Evolutionary conservation across 1,284 basidiomycete genomes (phyloP), one percentile per base, ranked within the genome.

Genomic region (Leccinum subspadiceum): DNA sequence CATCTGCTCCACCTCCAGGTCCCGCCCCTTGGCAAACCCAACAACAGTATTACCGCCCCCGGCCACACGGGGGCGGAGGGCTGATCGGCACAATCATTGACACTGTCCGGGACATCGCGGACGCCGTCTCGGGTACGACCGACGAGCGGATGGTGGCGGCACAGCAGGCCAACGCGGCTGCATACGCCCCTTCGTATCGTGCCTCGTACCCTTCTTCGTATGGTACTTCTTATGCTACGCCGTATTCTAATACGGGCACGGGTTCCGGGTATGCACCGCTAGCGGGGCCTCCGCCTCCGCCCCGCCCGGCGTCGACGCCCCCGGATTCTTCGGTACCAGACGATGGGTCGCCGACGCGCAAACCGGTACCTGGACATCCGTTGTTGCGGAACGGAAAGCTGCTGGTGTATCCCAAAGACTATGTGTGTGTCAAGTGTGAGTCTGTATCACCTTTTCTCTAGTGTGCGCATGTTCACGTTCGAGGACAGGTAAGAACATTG

Each of bases 371-470:
- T 0, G 90, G 90, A 0, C 85, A 84, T 63, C 85, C 87, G 0
- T 73, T 90, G 9, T 70, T 92, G 59, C 75, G 77, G 35, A 73
- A 82, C 22, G 87, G 86, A 4, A 79, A 79, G 56, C 70, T 89
- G 5, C 75, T 92, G 4, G 82, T 90, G 0, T 92, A 90, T 68
- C 89, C 89, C 3, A 72, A 70, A n/a, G 80, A 81, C 1, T 78
- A 81, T 64, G 68, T 79, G 15, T 92, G 90, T 65, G 67, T 73
- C 2, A 90, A 89, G 79, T 89, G 87, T 87, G 61, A 57, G 81
- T 77, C 9, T 54, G 12, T 20, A 15, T 31, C 31, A 6, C 58
- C 17, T 8, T 44, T 24, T 22, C 8, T 9, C 24, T 35, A 46
- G 26, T 7, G 24, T 3, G 35, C 8, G n/a, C 26, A 9, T 53